Base-by-base conservation (phyloP, 108 stramenopile genomes). In the Mediolabrus comicus region DNA sequence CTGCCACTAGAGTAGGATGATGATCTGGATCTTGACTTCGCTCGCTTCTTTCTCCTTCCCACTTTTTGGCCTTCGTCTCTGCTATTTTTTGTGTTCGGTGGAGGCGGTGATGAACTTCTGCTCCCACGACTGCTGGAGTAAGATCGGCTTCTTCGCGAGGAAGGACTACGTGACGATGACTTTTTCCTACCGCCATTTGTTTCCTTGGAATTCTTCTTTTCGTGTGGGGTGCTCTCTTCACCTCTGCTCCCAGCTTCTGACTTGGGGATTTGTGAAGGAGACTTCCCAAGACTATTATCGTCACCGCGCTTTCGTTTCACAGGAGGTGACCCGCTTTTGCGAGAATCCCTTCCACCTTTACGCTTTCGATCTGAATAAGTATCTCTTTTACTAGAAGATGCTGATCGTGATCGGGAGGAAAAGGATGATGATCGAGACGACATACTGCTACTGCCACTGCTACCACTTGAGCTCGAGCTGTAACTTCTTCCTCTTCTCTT, bases 401-500 rank as follows among this genome's bases (percentile, higher is more conserved):
- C 11, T 5, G 63, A 73, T n/a, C 39, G 27, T 19, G 75, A 77
- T 31, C 62, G 59, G 51, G 66, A 67, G 1, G 75, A 77, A 59
- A 49, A 49, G 9, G 46, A 49, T 22, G 46, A 49, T 49, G 46
- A 49, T 6, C 46, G 29, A 24, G 46, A 52, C 14, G 2, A 17
- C 31, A 33, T 31, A n/a, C 16, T 34, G 19, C 12, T 34, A 31
- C 60, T 24, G 33, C n/a, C 58, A 66, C 68, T 55, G 19, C 61
- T 62, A 9, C 46, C 52, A 53, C 52, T 53, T 8, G 58, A 27
- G n/a, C 63, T 67, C 12, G 62, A 59, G 58, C 76, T 72, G 54
- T 62, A 73, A 32, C 79, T 71, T 29, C 74, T 65, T 57, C 81
- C 26, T 26, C 80, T 34, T 52, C 81, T 13, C 34, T 76, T 41